Evolutionary conservation across 192 early-diverging fungal genomes (phyloP), one percentile per base, ranked within the genome.

Genomic region (Coemansia aciculifera): DNA sequence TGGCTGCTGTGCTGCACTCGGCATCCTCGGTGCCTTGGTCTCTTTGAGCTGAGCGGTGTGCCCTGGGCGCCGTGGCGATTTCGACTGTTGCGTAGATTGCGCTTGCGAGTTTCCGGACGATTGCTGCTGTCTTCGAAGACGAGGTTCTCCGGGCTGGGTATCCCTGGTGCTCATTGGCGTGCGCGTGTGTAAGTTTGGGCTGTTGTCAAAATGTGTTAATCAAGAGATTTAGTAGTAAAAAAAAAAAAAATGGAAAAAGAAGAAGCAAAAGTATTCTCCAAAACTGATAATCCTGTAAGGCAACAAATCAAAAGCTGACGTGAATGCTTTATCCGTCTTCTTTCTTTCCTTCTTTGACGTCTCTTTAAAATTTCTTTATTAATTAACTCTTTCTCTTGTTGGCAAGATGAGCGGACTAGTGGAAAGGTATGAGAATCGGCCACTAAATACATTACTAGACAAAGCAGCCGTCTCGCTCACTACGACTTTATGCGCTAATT

Each of bases 331-430:
- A 27, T 27, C 27, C 64, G 31, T n/a, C 39, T 15, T 49, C 34
- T 37, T 40, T 38, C 29, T 31, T 43, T 36, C 9, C 4, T 8
- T 24, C 29, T 23, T 40, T 29, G 19, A 42, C 54, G 15, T 2
- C 3, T 38, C 17, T 43, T 23, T 37, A 38, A 23, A 3, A 27
- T 27, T 42, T 19, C 23, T 46, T 36, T 42, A 37, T 17, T 24
- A 34, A 34, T 4, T 34, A 17, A n/a, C n/a, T 13, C 49, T 46
- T 4, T 15, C 31, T 52, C 29, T 24, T 31, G 32, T 54, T 43
- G 62, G 52, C 19, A 65, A 27, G 64, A 82, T 77, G 79, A 66
- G 71, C 54, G 71, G 70, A 24, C 61, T 82, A 62, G 57, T 64
- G 52, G 79, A 82, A 37, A 64, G 63, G 69, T 71, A 65, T 37